Base-by-base conservation (phyloP, 2,329 filamentous ascomycete species). In the Ramichloridium luteum region DNA sequence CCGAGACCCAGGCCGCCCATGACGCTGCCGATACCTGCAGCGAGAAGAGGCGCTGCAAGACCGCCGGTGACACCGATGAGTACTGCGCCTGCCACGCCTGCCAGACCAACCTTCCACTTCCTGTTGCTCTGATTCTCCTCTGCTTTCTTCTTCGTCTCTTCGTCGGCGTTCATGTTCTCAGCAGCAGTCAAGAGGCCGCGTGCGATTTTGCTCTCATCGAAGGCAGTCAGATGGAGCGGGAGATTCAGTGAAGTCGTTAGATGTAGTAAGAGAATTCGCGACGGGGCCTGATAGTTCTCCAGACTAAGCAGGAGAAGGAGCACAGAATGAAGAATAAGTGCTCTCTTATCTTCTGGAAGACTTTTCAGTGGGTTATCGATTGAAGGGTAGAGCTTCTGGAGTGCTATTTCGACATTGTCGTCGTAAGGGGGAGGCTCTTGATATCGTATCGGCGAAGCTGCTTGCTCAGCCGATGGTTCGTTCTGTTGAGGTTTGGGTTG, bases 61-160 rank as follows among this genome's bases (percentile, higher is more conserved):
- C 79, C 80, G 16, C 79, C 79, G 0, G 85, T 93, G 3, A 81
- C 72, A 6, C 76, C 76, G n/a, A 94, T 86, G 2, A 93, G 63
- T 0, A 81, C 82, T 2, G 88, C 88, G 8, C 88, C 88, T 0
- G 83, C 85, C 0, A 92, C 83, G 6, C 80, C 82, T 0, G 86
- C 88, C 15, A 94, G 65, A 0, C 86, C 84, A 13, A 94, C 84
- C 52, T 85, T 85, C 72, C 76, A 81, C 52, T 77, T 76, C 27
- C 77, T 68, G 12, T 69, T 57, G n/a, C 62, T 61, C 40, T 74
- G 75, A 25, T 68, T 72, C 38, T 81, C 74, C 34, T 84, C 77
- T 0, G 62, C 70, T 32, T 78, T 74, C 51, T 80, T 80, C 49
- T 79, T 72, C 0, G 75, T 76, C 52, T 90, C 84, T 1, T 77